These are phyloP conservation scores for Leptomonas pyrrhocoris DNA, from an alignment of 208 protist genomes.

Conservation along the genomic window DNA sequence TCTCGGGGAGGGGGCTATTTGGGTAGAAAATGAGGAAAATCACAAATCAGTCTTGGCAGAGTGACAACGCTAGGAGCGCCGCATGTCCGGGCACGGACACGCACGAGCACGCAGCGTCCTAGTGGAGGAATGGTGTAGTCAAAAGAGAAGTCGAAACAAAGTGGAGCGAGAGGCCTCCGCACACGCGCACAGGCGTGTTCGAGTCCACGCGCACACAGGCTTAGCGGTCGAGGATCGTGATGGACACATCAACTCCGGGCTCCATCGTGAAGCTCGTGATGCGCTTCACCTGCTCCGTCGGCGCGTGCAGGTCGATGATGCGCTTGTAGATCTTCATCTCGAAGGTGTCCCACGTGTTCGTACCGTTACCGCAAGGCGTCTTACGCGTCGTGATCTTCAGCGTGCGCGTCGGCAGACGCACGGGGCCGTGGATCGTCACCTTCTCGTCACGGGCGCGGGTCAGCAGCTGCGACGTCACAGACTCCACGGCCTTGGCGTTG, in stretches of 20 bases:
- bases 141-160: slow-evolving; percentile 3
- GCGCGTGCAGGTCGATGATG: slow-evolving; percentile 97
- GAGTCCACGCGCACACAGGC: neutral
- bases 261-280: slow-evolving; percentile 93
- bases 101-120: neutral
- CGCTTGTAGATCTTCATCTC: slow-evolving; percentile 99
- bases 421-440: slow-evolving; percentile 96
- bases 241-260: slow-evolving; percentile 86
- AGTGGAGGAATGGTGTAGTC: slow-evolving; percentile 11
- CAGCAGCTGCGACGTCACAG: slow-evolving; percentile 96
- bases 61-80: slow-evolving; percentile 38
- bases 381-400: slow-evolving; percentile 99
- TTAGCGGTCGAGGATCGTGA: slow-evolving; percentile 76
- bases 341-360: slow-evolving; percentile 99
- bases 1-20: too few species aligned
- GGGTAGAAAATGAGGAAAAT: slow-evolving; percentile 18
- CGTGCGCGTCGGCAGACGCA: slow-evolving; percentile 98
- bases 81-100: neutral
- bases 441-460: slow-evolving; percentile 94
- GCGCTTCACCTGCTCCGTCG: slow-evolving; percentile 88
- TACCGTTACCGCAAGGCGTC: slow-evolving; percentile 99
- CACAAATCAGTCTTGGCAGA: slow-evolving; percentile 31
- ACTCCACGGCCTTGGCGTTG: slow-evolving; percentile 97
- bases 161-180: neutral
- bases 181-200: neutral